phyloP scores from a whole-genome alignment of 2,329 filamentous ascomycete species.

The Alternaria sp. region DNA sequence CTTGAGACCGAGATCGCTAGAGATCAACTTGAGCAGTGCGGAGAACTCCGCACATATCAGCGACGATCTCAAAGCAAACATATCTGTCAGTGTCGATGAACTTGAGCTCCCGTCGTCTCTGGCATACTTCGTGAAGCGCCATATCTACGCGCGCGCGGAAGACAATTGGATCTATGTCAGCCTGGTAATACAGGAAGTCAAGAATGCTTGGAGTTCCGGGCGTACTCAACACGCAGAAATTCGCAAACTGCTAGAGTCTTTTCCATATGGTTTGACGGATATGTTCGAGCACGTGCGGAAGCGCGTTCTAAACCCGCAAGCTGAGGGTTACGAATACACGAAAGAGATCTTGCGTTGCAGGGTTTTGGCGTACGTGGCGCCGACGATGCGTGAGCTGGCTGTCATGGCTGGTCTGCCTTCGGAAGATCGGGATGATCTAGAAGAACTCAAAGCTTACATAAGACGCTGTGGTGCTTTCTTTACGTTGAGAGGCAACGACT shows the following conservation, averaged over 20 bases:
- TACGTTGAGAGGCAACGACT: constrained; percentile 24
- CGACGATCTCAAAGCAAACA: constrained; percentile 26
- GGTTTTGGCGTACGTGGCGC: constrained; percentile 26
- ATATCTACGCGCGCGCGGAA: constrained; percentile 31
- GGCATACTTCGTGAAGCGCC: constrained; percentile 34
- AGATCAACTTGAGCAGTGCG: constrained; percentile 30
- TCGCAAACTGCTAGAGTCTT: constrained; percentile 30
- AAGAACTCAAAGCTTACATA: constrained; percentile 26
- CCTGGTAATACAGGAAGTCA: constrained; percentile 33
- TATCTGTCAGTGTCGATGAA: constrained; percentile 26
- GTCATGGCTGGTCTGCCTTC: constrained; percentile 31
- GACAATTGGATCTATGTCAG: constrained; percentile 35
- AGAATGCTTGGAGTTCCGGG: constrained; percentile 25
- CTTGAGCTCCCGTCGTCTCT: constrained; percentile 24
- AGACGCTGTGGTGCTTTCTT: constrained; percentile 34
- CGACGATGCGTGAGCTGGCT: constrained; percentile 33
- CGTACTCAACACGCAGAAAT: constrained; percentile 24
- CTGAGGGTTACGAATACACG: constrained; percentile 32
- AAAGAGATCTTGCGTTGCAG: constrained; percentile 35
- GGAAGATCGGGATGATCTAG: constrained; percentile 24
- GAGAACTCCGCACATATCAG: constrained; percentile 26
- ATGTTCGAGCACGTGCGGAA: constrained; percentile 36
- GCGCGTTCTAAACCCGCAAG: constrained; percentile 22
- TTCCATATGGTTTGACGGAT: constrained; percentile 33
- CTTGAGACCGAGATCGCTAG: constrained; percentile 20